Evolutionary conservation across 164 flowering plant genomes (phyloP).

Genomic region (Kingdonia uniflora): DNA sequence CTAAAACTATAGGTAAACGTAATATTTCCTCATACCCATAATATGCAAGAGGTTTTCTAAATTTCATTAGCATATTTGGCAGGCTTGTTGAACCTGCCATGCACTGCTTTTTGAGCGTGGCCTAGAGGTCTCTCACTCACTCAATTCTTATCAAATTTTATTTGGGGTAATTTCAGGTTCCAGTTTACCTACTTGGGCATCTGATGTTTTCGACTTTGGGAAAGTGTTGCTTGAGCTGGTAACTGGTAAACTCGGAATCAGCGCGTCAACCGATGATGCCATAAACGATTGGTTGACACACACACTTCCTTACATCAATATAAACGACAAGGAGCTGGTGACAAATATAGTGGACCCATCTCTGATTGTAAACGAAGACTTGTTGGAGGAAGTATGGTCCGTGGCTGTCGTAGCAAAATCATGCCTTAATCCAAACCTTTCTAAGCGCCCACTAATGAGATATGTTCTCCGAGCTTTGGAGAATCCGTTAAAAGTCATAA

Average conservation of each 20-base stretch:
- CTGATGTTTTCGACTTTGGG: conserved; percentile 82
- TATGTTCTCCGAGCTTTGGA: conserved; percentile 79
- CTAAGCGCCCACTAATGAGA: conserved; percentile 63
- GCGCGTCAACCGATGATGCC: conserved; percentile 38
- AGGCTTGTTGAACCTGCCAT: too few relatives aligned
- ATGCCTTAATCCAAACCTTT: conserved; percentile 81
- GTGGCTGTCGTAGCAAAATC: conserved; percentile 81
- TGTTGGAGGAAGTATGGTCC: conserved; percentile 91
- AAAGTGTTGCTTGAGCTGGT: conserved; percentile 82
- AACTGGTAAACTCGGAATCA: conserved; percentile 75
- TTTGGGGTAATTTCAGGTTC: conserved; percentile 30
- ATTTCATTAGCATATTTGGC: too few relatives aligned
- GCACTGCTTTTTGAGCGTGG: too few relatives aligned
- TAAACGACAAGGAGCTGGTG: conserved; percentile 62
- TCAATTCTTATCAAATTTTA: too few relatives aligned
- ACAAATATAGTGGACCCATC: conserved; percentile 70
- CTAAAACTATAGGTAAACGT: too few relatives aligned
- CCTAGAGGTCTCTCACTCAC: too few relatives aligned
- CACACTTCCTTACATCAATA: conserved; percentile 48
- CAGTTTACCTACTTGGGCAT: conserved; percentile 52
- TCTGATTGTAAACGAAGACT: conserved; percentile 64
- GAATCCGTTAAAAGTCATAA: conserved; percentile 74
- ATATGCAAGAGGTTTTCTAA: too few relatives aligned
- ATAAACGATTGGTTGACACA: conserved; percentile 56
- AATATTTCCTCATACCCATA: too few relatives aligned